These are phyloP conservation scores for Acacia melanoxylon DNA, from an alignment of 306 rosid genomes.

Conservation along the genomic window DNA sequence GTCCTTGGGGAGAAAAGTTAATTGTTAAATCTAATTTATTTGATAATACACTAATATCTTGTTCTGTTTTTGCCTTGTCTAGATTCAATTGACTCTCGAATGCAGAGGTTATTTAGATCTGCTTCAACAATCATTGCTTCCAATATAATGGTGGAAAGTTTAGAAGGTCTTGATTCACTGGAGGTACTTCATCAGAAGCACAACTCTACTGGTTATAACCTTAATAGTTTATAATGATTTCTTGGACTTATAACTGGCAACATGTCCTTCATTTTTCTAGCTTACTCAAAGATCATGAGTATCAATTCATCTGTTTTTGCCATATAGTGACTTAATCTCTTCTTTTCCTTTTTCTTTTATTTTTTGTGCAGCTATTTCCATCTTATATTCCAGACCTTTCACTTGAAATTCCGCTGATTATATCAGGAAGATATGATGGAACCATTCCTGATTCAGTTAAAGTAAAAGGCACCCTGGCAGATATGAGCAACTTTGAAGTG, in stretches of 20 bases:
- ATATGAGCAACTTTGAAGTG: constrained; percentile 58
- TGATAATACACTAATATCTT: background rate
- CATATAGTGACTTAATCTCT: constrained; percentile 7
- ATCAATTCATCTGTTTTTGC: constrained; percentile 12
- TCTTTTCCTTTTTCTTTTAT: background rate
- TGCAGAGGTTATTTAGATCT: constrained; percentile 61
- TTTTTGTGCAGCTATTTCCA: constrained; percentile 68
- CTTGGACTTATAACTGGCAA: constrained; percentile 9
- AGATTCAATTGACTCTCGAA: constrained; percentile 64
- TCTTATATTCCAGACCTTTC: constrained; percentile 74
- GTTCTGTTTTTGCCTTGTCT: constrained; percentile 8
- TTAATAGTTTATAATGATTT: background rate
- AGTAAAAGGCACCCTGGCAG: constrained; percentile 73
- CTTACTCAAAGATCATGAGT: constrained; percentile 11
- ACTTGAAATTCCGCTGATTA: constrained; percentile 62
- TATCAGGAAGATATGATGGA: constrained; percentile 91
- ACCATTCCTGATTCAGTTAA: constrained; percentile 59
- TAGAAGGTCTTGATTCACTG: constrained; percentile 67
- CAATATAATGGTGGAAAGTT: constrained; percentile 53
- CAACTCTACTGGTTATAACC: background rate
- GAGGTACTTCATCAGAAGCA: constrained; percentile 56
- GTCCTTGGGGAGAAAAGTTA: background rate
- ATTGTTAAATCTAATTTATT: background rate
- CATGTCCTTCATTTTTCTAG: constrained; percentile 8
- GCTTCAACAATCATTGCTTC: constrained; percentile 69